Evolutionary conservation across 2,329 filamentous ascomycete genomes (phyloP), one percentile per base, ranked within the genome.

Genomic region (Scedosporium apiospermum): DNA sequence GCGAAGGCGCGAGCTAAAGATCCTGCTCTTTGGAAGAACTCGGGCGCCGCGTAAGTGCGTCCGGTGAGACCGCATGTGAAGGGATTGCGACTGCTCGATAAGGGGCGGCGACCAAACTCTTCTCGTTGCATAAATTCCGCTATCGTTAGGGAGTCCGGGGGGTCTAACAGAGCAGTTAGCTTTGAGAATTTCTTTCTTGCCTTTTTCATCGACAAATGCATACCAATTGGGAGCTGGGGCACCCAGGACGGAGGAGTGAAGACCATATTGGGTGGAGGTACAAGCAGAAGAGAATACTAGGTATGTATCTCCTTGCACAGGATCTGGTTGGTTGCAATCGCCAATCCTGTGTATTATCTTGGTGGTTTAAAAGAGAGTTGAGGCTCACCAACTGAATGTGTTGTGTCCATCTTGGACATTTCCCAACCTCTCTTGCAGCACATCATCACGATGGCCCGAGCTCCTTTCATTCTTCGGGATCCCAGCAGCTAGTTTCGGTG

Each of bases 21-120:
- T 30, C 91, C 86, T 9, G 89, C 82, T 23, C 89, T 82, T 63
- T 86, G 79, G 59, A 81, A 82, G 57, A 91, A 81, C 67, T 93
- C 83, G 34, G 78, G 67, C 5, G 82, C 78, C 6, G 83, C 83
- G 72, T 87, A 90, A 3, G 84, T 82, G 70, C 82, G 85, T 58
- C 89, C 89, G 0, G 85, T 86, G 41, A 93, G 67, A 18, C 89
- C 91, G 69, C 90, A 93, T 34, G 88, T 91, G 74, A 88, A 96
- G 1, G 90, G 89, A 61, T 88, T 82, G 55, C 79, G 78, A 21
- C 90, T 88, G 65, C 84, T 78, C 30, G 81, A 79, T 6, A 89
- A 74, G 10, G 89, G 81, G 61, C 77, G 74, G 57, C 90, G 84
- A 42, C 89, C 90, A 69, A 90, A 83, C 57, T 81, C 75, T 68